Base-by-base conservation (phyloP, 768 basidiomycete species). In the Xerocomus spinulosus region DNA sequence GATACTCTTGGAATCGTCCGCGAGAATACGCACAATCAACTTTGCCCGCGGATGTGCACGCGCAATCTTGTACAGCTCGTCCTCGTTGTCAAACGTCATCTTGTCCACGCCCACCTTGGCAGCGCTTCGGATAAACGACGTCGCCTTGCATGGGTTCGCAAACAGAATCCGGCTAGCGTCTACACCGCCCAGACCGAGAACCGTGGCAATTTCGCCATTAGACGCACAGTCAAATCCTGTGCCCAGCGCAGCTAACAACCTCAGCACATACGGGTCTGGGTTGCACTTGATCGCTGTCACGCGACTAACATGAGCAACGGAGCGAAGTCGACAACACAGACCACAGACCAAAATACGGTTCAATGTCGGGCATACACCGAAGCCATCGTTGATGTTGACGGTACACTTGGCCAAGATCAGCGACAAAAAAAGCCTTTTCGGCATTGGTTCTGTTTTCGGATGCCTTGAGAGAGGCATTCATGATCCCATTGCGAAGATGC, bases 21-120 rank as follows among this genome's bases (percentile, higher is more conserved):
- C 93, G 39, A 98, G 76, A 66, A 99, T 98, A 56, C 96, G 90
- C 30, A 98, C 70, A 57, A 98, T 83, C 39, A 96, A 80, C 68
- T 90, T 84, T 9, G 96, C 94, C 26, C 68, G 58, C 0, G 93
- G 90, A 65, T 93, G 83, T 5, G 76, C 70, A 28, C 86, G 83
- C 15, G 87, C 82, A 51, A 98, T 81, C 73, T 99, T 99, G 81
- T 87, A 79, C 15, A 99, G 73, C 66, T 99, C 96, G 70, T 99
- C 96, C 33, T 80, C 79, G 69, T 98, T 99, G 73, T 99, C 96
- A 64, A 99, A 99, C 5, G 95, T 97, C 95, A 97, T 96, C 72
- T 79, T 83, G 62, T 91, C 79, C 44, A 98, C 94, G 18, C 87
- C 83, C 26, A 73, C 68, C 57, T 78, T 82, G 34, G 83, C 83